Percentiles rank a stretch among this genome's conserved stretches.
phyloP scores from a whole-genome alignment of 352 stramenopile genomes.

The Globisporangium radiosum region DNA sequence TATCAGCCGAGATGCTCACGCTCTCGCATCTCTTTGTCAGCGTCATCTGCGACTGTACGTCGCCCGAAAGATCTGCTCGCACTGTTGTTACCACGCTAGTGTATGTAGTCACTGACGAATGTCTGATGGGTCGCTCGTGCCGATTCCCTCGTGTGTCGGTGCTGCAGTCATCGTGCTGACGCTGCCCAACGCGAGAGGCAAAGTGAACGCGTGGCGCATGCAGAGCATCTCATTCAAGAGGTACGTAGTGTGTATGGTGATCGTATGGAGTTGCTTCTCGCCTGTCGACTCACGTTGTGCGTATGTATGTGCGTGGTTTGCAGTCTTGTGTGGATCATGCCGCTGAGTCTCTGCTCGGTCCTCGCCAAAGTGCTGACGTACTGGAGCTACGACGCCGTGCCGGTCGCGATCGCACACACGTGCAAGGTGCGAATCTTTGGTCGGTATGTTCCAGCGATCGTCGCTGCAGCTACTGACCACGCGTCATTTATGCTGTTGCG shows the following conservation, averaged over 20 bases:
- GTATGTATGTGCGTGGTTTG: background rate
- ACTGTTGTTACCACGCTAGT: too few relatives aligned
- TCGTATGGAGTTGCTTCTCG: too few relatives aligned
- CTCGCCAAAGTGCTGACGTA: constrained; percentile 80
- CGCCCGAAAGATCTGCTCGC: too few relatives aligned
- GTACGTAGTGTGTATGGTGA: constrained; percentile 3
- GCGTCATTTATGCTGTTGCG: too few relatives aligned
- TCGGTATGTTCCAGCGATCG: constrained; percentile 1
- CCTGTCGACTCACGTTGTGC: background rate
- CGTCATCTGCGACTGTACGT: constrained; percentile 70
- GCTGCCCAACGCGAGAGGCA: constrained; percentile 40
- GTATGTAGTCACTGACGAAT: too few relatives aligned
- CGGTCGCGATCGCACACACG: constrained; percentile 78
- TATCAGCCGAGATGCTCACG: constrained; percentile 81
- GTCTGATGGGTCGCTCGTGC: too few relatives aligned
- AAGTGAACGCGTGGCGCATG: constrained; percentile 47
- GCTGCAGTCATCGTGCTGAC: constrained; percentile 63
- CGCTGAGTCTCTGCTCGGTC: constrained; percentile 77
- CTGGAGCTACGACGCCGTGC: constrained; percentile 85
- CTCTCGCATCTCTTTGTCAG: constrained; percentile 81
- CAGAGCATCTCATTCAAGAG: constrained; percentile 47
- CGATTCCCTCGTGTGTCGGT: background rate
- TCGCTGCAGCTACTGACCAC: too few relatives aligned
- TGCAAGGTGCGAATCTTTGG: constrained; percentile 36
- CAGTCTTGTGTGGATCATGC: constrained; percentile 70